These are phyloP conservation scores for Psidium friedrichsthalianum DNA, from an alignment of 345 rosid genomes.

Conservation along the genomic window DNA sequence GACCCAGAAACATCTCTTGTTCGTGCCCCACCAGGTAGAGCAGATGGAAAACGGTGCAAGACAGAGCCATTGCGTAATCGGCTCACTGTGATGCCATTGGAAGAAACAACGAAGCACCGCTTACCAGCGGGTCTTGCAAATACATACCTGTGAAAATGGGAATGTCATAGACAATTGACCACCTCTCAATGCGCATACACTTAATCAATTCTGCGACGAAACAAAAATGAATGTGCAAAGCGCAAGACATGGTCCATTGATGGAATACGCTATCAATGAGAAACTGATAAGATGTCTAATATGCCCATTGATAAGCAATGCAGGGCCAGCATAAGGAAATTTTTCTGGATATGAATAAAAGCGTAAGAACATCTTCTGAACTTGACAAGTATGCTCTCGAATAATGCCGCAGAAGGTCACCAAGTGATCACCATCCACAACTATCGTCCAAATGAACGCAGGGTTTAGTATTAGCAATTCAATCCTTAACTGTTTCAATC, in stretches of 20 bases:
- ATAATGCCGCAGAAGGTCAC: not conserved
- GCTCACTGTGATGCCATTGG: constrained; percentile 71
- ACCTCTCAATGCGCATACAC: not conserved
- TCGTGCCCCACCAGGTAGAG: constrained; percentile 73
- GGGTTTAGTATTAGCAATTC: not conserved
- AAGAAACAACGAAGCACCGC: constrained; percentile 80
- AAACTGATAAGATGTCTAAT: not conserved
- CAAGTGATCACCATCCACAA: not conserved
- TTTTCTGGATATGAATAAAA: not conserved
- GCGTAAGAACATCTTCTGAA: not conserved
- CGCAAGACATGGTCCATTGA: not conserved
- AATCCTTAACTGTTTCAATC: not conserved
- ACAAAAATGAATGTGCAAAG: not conserved
- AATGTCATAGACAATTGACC: not conserved
- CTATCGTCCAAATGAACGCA: not conserved
- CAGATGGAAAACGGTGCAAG: constrained; percentile 78
- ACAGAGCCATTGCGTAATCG: constrained; percentile 62
- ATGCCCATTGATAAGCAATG: not conserved
- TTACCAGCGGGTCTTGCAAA: constrained; percentile 84
- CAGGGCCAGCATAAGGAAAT: not conserved
- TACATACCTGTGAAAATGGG: constrained; percentile 44
- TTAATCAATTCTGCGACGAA: not conserved
- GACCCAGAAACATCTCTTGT: constrained; percentile 54
- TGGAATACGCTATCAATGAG: not conserved
- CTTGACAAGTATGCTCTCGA: not conserved